These are phyloP conservation scores for Trametes coccinea DNA, from an alignment of 768 basidiomycete genomes.

Conservation along the genomic window DNA sequence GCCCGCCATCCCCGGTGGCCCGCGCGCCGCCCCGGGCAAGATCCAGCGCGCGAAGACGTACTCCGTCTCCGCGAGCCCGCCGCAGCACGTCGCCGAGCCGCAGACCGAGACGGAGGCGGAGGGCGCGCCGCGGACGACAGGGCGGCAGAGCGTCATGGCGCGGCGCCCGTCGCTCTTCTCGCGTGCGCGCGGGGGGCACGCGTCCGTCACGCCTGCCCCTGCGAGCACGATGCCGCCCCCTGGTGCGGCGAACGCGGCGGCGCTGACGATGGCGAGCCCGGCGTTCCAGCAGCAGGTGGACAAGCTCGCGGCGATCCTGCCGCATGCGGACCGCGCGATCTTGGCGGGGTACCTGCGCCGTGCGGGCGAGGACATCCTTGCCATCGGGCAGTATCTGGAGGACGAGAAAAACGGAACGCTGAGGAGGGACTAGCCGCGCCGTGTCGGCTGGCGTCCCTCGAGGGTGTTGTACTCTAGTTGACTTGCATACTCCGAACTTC, in stretches of 20 bases:
- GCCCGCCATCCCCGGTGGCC: constrained; percentile 71
- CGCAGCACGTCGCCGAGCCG: background rate
- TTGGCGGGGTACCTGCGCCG: constrained; percentile 73
- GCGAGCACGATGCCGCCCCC: too few species aligned
- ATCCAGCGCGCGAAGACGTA: constrained; percentile 70
- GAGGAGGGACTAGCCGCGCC: constrained; percentile 32
- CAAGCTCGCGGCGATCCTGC: constrained; percentile 67
- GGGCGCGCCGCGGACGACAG: constrained; percentile 5
- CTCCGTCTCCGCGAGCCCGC: constrained; percentile 36
- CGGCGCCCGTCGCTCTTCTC: constrained; percentile 36
- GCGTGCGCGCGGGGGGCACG: constrained; percentile 18
- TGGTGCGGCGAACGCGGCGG: background rate
- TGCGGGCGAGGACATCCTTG: constrained; percentile 77
- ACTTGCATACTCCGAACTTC: background rate
- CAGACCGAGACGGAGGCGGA: constrained; percentile 17
- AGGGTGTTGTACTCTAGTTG: background rate
- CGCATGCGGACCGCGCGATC: constrained; percentile 66
- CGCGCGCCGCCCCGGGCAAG: constrained; percentile 63
- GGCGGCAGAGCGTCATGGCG: constrained; percentile 33
- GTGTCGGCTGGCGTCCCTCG: background rate
- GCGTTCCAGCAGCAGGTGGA: constrained; percentile 71
- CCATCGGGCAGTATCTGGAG: constrained; percentile 85
- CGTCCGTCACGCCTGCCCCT: constrained; percentile 1
- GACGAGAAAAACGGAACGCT: constrained; percentile 78
- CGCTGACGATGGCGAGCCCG: constrained; percentile 32